Conservation (phyloP, 352 stramenopile species). For the Globisporangium viniferum region DNA sequence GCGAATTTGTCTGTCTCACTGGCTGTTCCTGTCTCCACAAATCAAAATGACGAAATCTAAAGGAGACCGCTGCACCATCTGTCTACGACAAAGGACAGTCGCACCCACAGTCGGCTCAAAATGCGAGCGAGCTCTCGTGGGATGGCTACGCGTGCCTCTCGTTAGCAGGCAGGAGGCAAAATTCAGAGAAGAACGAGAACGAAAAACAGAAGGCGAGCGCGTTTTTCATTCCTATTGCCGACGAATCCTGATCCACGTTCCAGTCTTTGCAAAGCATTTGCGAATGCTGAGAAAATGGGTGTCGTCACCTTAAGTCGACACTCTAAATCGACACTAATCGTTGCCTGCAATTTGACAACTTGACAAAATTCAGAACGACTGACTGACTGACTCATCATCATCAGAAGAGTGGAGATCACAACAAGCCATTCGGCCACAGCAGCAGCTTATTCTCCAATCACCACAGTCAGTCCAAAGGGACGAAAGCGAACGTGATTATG, state of each 20-base stretch:
- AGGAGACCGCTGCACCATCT: not conserved
- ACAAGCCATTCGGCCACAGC: not conserved
- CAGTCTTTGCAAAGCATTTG: too few species aligned
- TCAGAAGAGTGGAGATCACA: not conserved
- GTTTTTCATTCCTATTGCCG: not conserved
- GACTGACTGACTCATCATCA: not conserved
- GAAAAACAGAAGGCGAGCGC: not conserved
- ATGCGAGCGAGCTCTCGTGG: not conserved
- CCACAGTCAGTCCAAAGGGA: too few species aligned
- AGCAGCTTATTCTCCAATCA: not conserved
- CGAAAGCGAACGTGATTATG: not conserved
- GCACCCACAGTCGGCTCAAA: not conserved
- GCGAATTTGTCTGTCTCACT: not conserved
- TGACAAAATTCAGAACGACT: not conserved
- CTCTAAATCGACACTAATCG: too few species aligned
- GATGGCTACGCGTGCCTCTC: not conserved
- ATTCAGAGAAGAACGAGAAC: not conserved
- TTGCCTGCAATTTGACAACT: not conserved
- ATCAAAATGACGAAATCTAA: not conserved
- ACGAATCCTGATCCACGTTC: not conserved
- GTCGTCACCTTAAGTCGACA: too few species aligned
- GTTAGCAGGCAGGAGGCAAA: not conserved
- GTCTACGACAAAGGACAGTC: not conserved
- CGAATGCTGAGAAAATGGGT: too few species aligned
- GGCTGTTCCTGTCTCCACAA: not conserved